Conservation (phyloP, 768 basidiomycete species). For the Tulasnella sp. region DNA sequence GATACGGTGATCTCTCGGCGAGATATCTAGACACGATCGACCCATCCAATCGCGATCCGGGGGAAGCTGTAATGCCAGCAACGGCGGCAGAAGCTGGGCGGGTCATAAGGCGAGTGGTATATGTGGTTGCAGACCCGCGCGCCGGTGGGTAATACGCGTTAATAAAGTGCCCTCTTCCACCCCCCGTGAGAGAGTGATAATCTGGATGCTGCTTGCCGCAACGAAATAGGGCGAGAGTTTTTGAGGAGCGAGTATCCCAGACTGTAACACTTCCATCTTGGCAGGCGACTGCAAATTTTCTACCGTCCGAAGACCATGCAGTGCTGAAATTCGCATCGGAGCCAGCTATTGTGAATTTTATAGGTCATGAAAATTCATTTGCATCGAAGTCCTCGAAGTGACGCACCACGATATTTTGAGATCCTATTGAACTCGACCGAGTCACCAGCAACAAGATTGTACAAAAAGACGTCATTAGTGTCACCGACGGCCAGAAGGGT, state of each 20-base stretch:
- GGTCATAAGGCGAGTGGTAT: background rate
- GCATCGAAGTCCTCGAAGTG: background rate
- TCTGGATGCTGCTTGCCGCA: background rate
- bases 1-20: background rate
- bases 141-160: background rate
- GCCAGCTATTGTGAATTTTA: conserved; percentile 8
- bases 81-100: background rate
- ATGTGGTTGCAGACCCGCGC: background rate
- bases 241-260: conserved; percentile 47
- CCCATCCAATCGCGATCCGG: background rate
- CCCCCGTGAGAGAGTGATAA: background rate
- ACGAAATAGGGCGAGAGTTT: conserved; percentile 14
- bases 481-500: conserved; percentile 88
- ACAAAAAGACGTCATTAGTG: conserved; percentile 76
- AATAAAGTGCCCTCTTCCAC: background rate
- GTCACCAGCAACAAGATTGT: conserved; percentile 61
- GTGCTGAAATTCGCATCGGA: conserved; percentile 66
- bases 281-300: conserved; percentile 74
- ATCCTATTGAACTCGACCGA: conserved; percentile 57
- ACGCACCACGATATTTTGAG: conserved; percentile 43
- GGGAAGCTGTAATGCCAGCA: background rate
- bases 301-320: conserved; percentile 65
- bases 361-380: background rate
- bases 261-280: conserved; percentile 75
- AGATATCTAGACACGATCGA: background rate